A percentile compares a stretch with the other conserved stretches of the same genome.
phyloP scores from a whole-genome alignment of 2,329 filamentous ascomycete species.

The Ophiostoma ulmi region DNA sequence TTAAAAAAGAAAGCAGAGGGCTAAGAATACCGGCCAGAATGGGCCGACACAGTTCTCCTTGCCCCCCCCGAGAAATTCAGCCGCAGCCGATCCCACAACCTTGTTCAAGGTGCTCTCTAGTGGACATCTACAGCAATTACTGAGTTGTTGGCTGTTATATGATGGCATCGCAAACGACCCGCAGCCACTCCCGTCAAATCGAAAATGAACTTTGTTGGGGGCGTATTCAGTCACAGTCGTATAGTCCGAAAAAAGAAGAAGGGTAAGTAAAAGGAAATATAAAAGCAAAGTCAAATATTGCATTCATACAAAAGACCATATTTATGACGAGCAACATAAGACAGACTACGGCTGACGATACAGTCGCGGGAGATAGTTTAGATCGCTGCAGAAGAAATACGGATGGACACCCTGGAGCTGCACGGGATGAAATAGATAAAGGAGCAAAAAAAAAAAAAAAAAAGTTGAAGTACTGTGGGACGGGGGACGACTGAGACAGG shows the following conservation, averaged over 20 bases:
- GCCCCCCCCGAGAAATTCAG: background rate
- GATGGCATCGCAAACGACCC: background rate
- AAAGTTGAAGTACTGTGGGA: background rate
- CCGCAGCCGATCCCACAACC: background rate
- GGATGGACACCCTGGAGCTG: background rate
- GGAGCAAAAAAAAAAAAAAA: background rate
- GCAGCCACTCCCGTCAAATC: background rate
- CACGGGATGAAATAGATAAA: background rate
- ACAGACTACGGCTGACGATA: background rate
- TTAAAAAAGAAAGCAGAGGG: constrained; percentile 3
- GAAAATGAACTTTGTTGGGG: background rate
- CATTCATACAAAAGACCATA: background rate
- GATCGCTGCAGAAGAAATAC: background rate
- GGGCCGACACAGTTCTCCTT: background rate
- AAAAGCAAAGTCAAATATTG: background rate
- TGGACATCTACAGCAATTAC: background rate
- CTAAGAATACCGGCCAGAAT: background rate
- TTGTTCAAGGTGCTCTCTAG: background rate
- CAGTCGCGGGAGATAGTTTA: background rate
- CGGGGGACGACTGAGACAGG: background rate
- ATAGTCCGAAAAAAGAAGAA: background rate
- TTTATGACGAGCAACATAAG: background rate
- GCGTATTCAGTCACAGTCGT: background rate
- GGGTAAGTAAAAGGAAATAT: background rate
- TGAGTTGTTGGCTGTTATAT: background rate